Percentiles rank a stretch among this genome's conserved stretches.
phyloP scores from a whole-genome alignment of 495 filamentous ascomycete genomes.

The Neurospora tetraspora region DNA sequence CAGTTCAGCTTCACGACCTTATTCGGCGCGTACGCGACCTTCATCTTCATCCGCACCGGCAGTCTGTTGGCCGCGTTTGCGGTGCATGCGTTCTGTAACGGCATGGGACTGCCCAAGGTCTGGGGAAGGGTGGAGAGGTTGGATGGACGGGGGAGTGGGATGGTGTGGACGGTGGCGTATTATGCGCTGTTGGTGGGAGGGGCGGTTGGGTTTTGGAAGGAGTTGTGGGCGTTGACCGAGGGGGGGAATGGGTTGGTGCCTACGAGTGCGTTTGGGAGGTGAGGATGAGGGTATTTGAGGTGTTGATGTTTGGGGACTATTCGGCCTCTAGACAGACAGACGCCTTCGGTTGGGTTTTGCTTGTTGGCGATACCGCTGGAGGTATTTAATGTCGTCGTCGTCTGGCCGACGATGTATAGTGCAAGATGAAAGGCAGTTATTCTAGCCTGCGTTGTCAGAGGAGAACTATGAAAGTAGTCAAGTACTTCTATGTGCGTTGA shows the following conservation, averaged over 20 bases:
- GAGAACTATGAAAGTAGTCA: background rate
- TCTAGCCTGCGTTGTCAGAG: background rate
- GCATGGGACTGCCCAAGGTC: constrained; percentile 75
- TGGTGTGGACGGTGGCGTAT: constrained; percentile 66
- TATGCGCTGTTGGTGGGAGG: constrained; percentile 66
- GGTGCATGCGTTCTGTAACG: constrained; percentile 87
- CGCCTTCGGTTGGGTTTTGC: background rate
- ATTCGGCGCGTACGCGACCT: constrained; percentile 87
- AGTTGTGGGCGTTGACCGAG: constrained; percentile 66
- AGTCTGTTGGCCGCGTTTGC: constrained; percentile 61
- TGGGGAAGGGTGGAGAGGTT: constrained; percentile 61
- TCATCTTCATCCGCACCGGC: constrained; percentile 81
- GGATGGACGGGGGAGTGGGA: constrained; percentile 6
- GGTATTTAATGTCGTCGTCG: background rate
- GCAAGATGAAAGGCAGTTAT: background rate
- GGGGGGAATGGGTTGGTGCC: constrained; percentile 37
- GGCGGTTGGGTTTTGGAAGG: constrained; percentile 54
- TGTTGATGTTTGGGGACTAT: background rate
- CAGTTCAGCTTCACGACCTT: constrained; percentile 90
- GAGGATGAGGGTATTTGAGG: background rate
- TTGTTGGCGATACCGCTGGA: background rate
- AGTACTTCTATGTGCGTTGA: background rate
- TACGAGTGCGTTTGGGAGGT: constrained; percentile 17
- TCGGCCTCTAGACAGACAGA: background rate
- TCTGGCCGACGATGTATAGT: background rate